Conservation (phyloP, 305 asterid genomes). For the Nicotiana rustica region DNA sequence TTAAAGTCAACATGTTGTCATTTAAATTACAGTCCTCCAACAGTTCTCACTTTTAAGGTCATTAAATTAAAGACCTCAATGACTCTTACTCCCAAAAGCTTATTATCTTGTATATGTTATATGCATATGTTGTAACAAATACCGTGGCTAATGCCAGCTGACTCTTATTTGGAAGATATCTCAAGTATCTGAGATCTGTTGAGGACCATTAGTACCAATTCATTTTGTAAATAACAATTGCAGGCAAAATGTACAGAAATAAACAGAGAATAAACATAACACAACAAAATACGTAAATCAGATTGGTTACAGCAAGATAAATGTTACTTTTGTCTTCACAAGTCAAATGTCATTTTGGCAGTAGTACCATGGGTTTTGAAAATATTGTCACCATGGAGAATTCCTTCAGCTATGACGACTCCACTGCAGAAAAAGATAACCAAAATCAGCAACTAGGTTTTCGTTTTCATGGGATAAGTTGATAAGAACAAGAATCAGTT, state of each 20-base stretch:
- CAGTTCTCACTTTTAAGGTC: background rate
- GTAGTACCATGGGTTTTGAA: slow-evolving; percentile 69
- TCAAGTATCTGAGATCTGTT: slow-evolving; percentile 10
- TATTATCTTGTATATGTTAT: background rate
- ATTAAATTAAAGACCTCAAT: background rate
- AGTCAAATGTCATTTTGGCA: slow-evolving; percentile 20
- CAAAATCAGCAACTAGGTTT: slow-evolving; percentile 31
- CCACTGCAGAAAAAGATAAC: slow-evolving; percentile 72
- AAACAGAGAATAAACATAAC: background rate
- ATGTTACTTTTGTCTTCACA: slow-evolving; percentile 11
- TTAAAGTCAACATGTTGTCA: no score
- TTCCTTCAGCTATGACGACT: slow-evolving; percentile 92
- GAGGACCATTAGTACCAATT: background rate
- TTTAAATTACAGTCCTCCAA: background rate
- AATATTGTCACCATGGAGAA: slow-evolving; percentile 62
- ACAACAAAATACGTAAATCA: slow-evolving; percentile 8
- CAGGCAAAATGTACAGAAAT: slow-evolving; percentile 19
- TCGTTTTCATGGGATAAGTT: background rate
- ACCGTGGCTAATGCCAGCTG: background rate
- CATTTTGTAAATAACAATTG: background rate
- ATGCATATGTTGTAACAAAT: background rate
- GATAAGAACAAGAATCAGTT: background rate
- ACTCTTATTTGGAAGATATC: slow-evolving; percentile 7
- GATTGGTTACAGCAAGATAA: background rate
- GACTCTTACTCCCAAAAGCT: background rate